Percentiles rank a stretch among this genome's conserved stretches.
phyloP scores from a whole-genome alignment of 2,329 filamentous ascomycete genomes.

The Talaromyces sp. region DNA sequence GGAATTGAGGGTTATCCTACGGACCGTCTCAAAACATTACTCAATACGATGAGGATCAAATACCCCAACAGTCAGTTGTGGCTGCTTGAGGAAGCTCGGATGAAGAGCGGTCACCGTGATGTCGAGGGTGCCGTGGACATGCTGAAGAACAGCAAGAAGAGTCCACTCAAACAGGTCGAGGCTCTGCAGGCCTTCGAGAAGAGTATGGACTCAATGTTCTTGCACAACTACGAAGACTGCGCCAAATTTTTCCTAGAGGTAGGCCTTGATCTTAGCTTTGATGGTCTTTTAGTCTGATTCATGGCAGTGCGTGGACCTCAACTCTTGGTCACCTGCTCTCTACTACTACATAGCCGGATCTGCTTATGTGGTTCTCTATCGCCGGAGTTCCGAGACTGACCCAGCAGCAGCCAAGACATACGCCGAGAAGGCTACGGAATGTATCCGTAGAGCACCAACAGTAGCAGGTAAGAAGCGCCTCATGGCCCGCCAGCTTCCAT shows the following conservation, averaged over 20 bases:
- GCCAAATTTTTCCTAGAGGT: slow-evolving; percentile 67
- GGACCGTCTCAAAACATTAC: slow-evolving; percentile 61
- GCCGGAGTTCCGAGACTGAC: slow-evolving; percentile 40
- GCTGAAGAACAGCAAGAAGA: slow-evolving; percentile 57
- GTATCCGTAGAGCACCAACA: slow-evolving; percentile 66
- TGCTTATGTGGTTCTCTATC: slow-evolving; percentile 77
- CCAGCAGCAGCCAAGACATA: slow-evolving; percentile 50
- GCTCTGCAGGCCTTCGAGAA: slow-evolving; percentile 83
- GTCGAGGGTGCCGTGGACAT: slow-evolving; percentile 65
- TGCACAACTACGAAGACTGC: slow-evolving; percentile 71
- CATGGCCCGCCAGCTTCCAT: slow-evolving; percentile 82
- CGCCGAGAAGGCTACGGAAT: slow-evolving; percentile 63
- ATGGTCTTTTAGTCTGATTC: not conserved
- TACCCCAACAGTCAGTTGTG: slow-evolving; percentile 83
- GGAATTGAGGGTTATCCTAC: slow-evolving; percentile 69
- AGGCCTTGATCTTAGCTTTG: slow-evolving; percentile 21
- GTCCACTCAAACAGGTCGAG: slow-evolving; percentile 81
- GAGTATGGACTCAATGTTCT: slow-evolving; percentile 71
- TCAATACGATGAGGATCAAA: slow-evolving; percentile 68
- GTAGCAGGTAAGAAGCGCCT: slow-evolving; percentile 82
- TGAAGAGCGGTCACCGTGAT: slow-evolving; percentile 63
- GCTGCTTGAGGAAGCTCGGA: slow-evolving; percentile 81
- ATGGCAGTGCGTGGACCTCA: slow-evolving; percentile 66
- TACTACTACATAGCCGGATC: slow-evolving; percentile 86
- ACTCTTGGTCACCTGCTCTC: slow-evolving; percentile 84